These are phyloP conservation scores for Gremmenia infestans DNA, from an alignment of 2,329 filamentous ascomycete genomes.

Conservation along the genomic window DNA sequence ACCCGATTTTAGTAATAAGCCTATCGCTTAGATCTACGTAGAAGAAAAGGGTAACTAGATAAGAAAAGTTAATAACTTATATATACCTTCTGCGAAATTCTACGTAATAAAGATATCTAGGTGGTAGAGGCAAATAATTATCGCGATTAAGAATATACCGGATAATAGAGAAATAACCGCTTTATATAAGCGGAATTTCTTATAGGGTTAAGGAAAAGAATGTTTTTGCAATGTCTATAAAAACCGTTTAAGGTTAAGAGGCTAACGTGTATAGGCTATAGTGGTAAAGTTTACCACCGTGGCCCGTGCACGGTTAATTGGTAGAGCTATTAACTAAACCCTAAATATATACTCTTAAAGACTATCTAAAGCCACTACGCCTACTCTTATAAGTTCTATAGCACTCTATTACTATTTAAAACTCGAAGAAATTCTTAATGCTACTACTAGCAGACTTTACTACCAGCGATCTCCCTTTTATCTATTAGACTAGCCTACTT, in stretches of 20 bases:
- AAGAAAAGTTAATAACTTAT: conserved; percentile 7
- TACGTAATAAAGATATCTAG: conserved; percentile 7
- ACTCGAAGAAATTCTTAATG: too few relatives aligned
- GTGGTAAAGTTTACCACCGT: background rate
- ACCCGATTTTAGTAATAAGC: conserved; percentile 6
- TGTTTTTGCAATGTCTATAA: conserved; percentile 2
- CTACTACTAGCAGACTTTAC: too few relatives aligned
- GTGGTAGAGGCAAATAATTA: conserved; percentile 6
- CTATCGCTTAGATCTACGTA: conserved; percentile 6
- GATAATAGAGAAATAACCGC: conserved; percentile 6
- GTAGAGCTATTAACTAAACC: background rate
- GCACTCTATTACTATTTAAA: background rate
- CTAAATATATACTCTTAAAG: background rate
- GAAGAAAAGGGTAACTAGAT: conserved; percentile 6
- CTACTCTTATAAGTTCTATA: background rate
- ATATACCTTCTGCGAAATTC: conserved; percentile 2
- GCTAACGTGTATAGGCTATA: background rate
- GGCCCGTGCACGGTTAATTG: background rate
- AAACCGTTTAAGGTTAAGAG: background rate
- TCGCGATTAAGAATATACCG: conserved; percentile 5
- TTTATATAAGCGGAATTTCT: conserved; percentile 1
- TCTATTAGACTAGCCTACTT: too few relatives aligned
- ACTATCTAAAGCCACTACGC: background rate
- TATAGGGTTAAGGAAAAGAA: conserved; percentile 3
- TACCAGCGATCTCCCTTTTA: too few relatives aligned